These are phyloP conservation scores for Cercis canadensis DNA, from an alignment of 306 rosid genomes.

Conservation along the genomic window DNA sequence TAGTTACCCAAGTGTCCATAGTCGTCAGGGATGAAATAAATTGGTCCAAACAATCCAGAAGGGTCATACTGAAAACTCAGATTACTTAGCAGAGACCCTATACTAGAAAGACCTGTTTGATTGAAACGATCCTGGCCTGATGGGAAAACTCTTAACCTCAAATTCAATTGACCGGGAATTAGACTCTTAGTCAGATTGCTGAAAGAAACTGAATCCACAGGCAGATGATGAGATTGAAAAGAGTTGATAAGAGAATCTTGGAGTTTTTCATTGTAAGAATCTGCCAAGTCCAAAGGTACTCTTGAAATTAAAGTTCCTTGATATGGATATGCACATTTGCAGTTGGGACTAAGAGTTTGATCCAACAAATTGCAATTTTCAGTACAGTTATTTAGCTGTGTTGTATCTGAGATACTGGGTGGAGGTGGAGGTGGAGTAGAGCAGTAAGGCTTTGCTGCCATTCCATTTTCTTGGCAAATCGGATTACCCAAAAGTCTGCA, in stretches of 20 bases:
- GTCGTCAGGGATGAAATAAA: neutral
- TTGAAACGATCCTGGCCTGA: conserved; percentile 32
- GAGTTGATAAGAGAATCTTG: neutral
- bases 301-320: conserved; percentile 40
- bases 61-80: conserved; percentile 40
- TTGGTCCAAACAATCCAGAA: conserved; percentile 37
- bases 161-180: conserved; percentile 12
- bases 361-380: neutral
- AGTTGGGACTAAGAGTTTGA: conserved; percentile 44
- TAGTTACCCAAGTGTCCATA: no score
- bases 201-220: conserved; percentile 40
- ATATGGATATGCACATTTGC: conserved; percentile 52
- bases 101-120: neutral
- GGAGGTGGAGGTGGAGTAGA: neutral
- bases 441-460: conserved; percentile 29
- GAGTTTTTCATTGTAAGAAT: conserved; percentile 20
- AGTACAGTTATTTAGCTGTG: neutral
- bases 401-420: conserved; percentile 9
- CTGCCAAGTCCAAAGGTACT: conserved; percentile 35
- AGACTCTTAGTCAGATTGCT: neutral
- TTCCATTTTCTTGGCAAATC: conserved; percentile 24
- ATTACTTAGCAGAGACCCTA: conserved; percentile 46
- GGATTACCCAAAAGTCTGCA: conserved; percentile 43
- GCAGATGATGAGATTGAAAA: neutral
- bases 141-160: conserved; percentile 41